These are phyloP conservation scores for Phlebiopsis flavidoalba DNA, from an alignment of 768 basidiomycete species.

Conservation along the genomic window DNA sequence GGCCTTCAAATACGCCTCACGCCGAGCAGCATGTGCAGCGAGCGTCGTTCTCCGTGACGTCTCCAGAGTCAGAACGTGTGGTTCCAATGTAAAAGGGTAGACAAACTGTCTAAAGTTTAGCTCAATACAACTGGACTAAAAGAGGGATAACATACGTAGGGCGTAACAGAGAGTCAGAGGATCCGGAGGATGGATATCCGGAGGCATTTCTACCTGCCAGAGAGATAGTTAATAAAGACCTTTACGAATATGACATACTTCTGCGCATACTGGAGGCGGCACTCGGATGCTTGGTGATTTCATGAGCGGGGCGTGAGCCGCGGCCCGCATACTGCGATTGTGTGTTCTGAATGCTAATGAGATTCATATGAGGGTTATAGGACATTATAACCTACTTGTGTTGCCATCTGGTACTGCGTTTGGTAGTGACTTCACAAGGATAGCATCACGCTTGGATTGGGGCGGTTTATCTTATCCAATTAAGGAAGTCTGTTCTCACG, in stretches of 20 bases:
- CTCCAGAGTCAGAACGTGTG: conserved; percentile 74
- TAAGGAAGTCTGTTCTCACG: too few species aligned
- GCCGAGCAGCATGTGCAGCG: conserved; percentile 56
- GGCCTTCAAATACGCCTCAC: conserved; percentile 64
- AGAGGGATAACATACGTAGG: conserved; percentile 58
- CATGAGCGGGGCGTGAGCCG: conserved; percentile 76
- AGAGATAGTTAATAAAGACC: too few species aligned
- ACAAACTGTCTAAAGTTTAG: conserved; percentile 62
- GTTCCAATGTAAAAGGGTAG: conserved; percentile 92
- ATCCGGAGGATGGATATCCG: conserved; percentile 93
- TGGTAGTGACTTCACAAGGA: too few species aligned
- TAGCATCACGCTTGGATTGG: too few species aligned
- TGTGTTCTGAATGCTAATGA: conserved; percentile 10
- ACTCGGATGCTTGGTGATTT: conserved; percentile 89
- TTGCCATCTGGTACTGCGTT: not conserved
- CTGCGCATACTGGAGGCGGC: conserved; percentile 57
- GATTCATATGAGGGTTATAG: not conserved
- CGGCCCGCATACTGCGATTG: conserved; percentile 67
- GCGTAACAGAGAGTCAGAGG: conserved; percentile 80
- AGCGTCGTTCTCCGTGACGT: conserved; percentile 66
- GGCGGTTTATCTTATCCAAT: too few species aligned
- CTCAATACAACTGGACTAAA: not conserved
- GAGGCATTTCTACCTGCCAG: conserved; percentile 74
- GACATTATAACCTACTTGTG: not conserved
- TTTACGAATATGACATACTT: not conserved